Base-by-base conservation (phyloP, 176 grass and related monocot species). In the Urochloa ruziziensis region DNA sequence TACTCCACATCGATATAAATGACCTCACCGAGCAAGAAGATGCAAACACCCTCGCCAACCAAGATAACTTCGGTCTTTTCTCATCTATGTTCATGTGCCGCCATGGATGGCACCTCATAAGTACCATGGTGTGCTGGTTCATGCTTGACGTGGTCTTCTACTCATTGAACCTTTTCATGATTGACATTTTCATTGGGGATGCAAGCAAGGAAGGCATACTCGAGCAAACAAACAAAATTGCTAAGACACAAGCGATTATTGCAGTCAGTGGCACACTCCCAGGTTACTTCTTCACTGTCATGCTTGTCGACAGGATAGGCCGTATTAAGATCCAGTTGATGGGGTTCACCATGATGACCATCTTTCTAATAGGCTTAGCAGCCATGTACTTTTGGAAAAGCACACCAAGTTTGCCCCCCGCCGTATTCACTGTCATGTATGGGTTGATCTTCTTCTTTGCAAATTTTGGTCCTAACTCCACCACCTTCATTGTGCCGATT, bases 81-180 rank as follows among this genome's bases (percentile, higher is more conserved):
- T 67, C 82, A 43, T 43, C 42, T 2, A 56, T 29, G 4, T 87
- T 87, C 27, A 0, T 60, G 14, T 4, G 10, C 29, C 70, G 40
- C 37, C 85, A 87, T 42, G 85, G 85, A 19, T 5, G 60, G 28
- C 61, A 87, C 28, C 79, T 82, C 35, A 16, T 82, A 14, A 21
- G 49, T 29, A 82, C 79, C 49, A 16, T 79, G 36, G 6, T 53
- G 5, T 76, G 70, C 21, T 87, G 85, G 85, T 59, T 82, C 30
- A 25, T 62, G 27, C 78, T 87, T 5, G 85, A 87, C 23, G 65
- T 82, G 1, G 62, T 62, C 15, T 82, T 82, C 29, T 87, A 87
- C 51, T 39, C 70, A 15, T 71, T 75, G 37, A 87, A 87, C 47
- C 61, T 87, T 11, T 87, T 87, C 71, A 74, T 81, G 42, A 90